phyloP scores from a whole-genome alignment of 2,329 filamentous ascomycete genomes.

The Trichothecium roseum region DNA sequence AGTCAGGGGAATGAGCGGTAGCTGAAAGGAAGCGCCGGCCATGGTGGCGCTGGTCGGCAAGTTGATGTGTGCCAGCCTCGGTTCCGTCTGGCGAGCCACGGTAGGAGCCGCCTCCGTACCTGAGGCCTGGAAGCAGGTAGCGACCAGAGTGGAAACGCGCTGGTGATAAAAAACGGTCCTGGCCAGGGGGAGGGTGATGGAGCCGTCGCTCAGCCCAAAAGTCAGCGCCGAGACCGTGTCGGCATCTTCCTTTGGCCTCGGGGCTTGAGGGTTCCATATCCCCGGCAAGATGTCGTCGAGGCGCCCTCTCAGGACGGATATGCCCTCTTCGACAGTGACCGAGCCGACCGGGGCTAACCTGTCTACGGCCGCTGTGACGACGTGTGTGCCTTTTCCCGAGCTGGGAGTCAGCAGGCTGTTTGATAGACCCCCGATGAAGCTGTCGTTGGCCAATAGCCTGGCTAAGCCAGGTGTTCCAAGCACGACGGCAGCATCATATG shows the following conservation, averaged over 20 bases:
- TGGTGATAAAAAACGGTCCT: slow-evolving; percentile 72
- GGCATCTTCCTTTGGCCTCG: slow-evolving; percentile 15
- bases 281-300: slow-evolving; percentile 30
- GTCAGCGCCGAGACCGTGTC: slow-evolving; percentile 30
- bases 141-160: slow-evolving; percentile 45
- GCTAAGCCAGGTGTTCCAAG: slow-evolving; percentile 38
- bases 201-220: slow-evolving; percentile 24
- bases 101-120: neutral
- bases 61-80: neutral
- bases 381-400: slow-evolving; percentile 13
- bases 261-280: slow-evolving; percentile 27
- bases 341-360: slow-evolving; percentile 28
- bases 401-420: neutral
- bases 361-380: slow-evolving; percentile 47
- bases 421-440: slow-evolving; percentile 29
- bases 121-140: slow-evolving; percentile 18
- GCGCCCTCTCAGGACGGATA: slow-evolving; percentile 41
- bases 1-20: slow-evolving; percentile 53
- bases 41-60: slow-evolving; percentile 3
- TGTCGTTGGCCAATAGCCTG: slow-evolving; percentile 33
- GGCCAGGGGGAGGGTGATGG: slow-evolving; percentile 54
- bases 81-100: neutral
- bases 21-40: slow-evolving; percentile 17
- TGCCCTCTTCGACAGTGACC: slow-evolving; percentile 25
- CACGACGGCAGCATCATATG: slow-evolving; percentile 33